Percentiles rank a stretch among this genome's conserved stretches.
Conservation (phyloP, 2,329 filamentous ascomycete genomes). For the Alternaria angustiovoidea region DNA sequence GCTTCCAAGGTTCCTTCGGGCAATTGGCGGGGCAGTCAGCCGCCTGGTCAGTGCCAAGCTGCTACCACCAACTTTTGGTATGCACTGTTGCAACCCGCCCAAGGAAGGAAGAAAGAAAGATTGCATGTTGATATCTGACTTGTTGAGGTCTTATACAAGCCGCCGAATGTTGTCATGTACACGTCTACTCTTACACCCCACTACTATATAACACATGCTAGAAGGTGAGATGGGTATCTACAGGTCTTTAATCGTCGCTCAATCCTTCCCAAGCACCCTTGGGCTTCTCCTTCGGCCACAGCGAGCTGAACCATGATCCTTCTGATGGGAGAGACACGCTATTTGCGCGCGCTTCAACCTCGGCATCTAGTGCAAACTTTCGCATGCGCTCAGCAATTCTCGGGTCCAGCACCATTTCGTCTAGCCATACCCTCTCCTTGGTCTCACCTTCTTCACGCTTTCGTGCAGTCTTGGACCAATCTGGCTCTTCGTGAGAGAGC, state of each 20-base stretch:
- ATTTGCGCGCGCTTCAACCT: constrained; percentile 72
- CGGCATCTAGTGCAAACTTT: constrained; percentile 72
- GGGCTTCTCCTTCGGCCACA: constrained; percentile 46
- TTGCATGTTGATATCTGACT: neutral
- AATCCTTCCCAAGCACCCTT: constrained; percentile 45
- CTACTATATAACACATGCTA: constrained; percentile 27
- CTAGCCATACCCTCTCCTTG: constrained; percentile 73
- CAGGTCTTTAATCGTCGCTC: constrained; percentile 34
- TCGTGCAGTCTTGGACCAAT: constrained; percentile 85
- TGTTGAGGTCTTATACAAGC: constrained; percentile 24
- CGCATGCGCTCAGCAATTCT: constrained; percentile 82
- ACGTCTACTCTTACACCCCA: constrained; percentile 39
- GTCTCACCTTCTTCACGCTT: constrained; percentile 60
- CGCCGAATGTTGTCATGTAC: constrained; percentile 34
- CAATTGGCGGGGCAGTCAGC: constrained; percentile 26
- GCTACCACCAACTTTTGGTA: constrained; percentile 1
- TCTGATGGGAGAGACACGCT: constrained; percentile 24
- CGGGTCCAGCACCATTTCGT: constrained; percentile 76
- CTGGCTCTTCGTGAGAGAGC: constrained; percentile 74
- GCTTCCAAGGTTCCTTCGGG: constrained; percentile 40
- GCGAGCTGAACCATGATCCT: constrained; percentile 38
- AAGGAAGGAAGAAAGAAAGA: neutral
- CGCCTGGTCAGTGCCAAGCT: constrained; percentile 21
- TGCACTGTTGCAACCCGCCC: neutral
- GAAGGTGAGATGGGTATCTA: constrained; percentile 32